Base-by-base conservation (phyloP, 2,329 filamentous ascomycete genomes). In the Colletotrichum aenigma region DNA sequence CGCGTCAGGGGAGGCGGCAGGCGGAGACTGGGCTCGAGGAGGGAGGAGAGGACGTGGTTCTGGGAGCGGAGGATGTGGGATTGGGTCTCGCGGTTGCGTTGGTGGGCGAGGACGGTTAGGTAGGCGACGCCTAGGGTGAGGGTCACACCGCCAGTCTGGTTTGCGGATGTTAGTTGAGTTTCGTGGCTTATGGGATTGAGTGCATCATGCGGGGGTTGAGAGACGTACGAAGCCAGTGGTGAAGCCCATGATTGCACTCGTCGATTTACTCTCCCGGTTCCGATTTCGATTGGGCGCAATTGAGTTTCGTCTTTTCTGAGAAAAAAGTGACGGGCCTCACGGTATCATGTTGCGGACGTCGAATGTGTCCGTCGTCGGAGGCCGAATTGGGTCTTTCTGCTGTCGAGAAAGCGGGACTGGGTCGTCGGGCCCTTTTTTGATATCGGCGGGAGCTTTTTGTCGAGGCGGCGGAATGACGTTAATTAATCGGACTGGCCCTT, bases 91-190 rank as follows among this genome's bases (percentile, higher is more conserved):
- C 94, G 93, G 82, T 91, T 94, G 77, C 91, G 91, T 79, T 93
- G 91, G 85, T 96, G 94, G 24, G 93, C 87, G 81, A 93, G 89
- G 38, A 95, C 86, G 65, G 93, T 92, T 71, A 96, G 88, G 85
- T 95, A 96, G 80, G 94, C 91, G 75, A 94, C 82, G 58, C 92
- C 93, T 76, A 95, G 91, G 65, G 94, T 96, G 76, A 96, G 88
- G 78, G 94, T 94, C 71, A 95, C 91, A 79, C 94, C 94, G 81
- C 94, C 93, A 78, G 94, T 91, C 94, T 96, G 78, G 52, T 32
- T 26, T 24, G 24, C 21, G 52, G 3, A 15, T 48, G 52, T 77
- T 52, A 77, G 68, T 18, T 15, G 16, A 3, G n/a, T 48, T 48
- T n/a, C 43, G 10, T 6, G 21, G 18, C 52, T 7, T 43, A 18